Evolutionary conservation across 208 protist species (phyloP), one percentile per base, ranked within the genome.

Genomic region (Crithidia brevicula): DNA sequence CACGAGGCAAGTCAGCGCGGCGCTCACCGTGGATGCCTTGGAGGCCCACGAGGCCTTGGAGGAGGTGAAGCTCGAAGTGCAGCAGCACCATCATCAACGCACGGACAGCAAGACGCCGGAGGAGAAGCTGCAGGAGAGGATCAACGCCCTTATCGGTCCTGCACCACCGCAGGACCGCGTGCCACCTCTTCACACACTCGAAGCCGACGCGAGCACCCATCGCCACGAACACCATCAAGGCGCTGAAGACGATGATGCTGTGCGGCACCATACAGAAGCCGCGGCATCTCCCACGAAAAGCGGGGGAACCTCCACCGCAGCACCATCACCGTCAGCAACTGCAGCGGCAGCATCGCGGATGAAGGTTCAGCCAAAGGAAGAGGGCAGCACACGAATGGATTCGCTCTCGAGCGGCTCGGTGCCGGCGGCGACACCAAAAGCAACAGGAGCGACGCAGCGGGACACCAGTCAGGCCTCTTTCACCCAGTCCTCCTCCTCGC

Each of bases 41-140:
- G 46, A 65, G 13, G 59, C 15, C 3, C 45, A 57, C 28, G 45
- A 65, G 15, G 45, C 20, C 9, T 6, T 53, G 30, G 46, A 53
- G 22, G 27, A 42, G 31, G 30, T 57, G 30, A 57, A 57, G 31
- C 52, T 6, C 1, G 50, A 56, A 28, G 0, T 36, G 28, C 23
- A 56, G 50, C 50, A 38, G 3, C 30, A 16, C 13, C 46, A 10
- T 8, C 27, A 34, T n/a, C n/a, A 13, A 13, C 36, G 36, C 36
- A 40, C n/a, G 27, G 18, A 36, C 13, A 22, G 18, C n/a, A 57
- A 42, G 15, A 25, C 7, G 52, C 4, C 30, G 15, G 28, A 38
- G 28, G 18, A 25, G 31, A 7, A 42, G 28, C 31, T 42, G 31
- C 52, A 27, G 5, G 15, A 42, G 31, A 36, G 33, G 4, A 57